Evolutionary conservation across 768 basidiomycete genomes (phyloP).

Genomic region (Dioszegia crocea): DNA sequence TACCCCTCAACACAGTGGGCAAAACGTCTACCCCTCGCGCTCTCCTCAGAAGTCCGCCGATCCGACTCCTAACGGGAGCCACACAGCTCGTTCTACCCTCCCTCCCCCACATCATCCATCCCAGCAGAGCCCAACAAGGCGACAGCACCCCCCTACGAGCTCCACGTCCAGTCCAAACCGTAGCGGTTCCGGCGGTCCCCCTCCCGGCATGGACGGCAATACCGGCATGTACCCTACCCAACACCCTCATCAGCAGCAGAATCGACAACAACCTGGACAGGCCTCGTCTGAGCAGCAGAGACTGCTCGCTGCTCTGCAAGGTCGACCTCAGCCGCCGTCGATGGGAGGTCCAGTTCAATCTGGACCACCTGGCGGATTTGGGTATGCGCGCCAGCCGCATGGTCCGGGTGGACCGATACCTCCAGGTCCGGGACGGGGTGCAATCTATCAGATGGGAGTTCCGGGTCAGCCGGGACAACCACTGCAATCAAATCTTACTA

Average conservation of each 20-base stretch:
- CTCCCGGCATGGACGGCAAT: background rate
- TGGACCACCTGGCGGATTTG: background rate
- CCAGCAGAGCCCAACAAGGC: background rate
- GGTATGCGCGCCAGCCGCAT: background rate
- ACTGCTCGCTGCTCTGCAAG: conserved; percentile 1
- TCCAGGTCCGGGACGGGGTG: background rate
- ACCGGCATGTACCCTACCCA: background rate
- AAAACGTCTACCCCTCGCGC: too few relatives aligned
- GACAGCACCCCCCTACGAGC: background rate
- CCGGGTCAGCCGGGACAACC: conserved; percentile 3
- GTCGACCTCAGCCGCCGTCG: background rate
- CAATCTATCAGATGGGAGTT: conserved; percentile 3
- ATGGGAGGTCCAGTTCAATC: background rate
- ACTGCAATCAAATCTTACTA: background rate
- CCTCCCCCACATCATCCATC: background rate
- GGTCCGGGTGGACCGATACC: background rate
- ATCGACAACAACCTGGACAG: background rate
- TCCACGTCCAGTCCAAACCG: background rate
- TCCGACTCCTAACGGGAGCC: background rate
- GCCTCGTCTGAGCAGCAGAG: background rate
- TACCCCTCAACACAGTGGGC: too few relatives aligned
- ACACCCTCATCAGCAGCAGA: background rate
- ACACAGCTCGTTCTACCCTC: background rate
- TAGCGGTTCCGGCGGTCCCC: background rate
- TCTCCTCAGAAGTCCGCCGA: background rate